Evolutionary conservation across 2,329 filamentous ascomycete species (phyloP), one percentile per base, ranked within the genome.

Genomic region (Macrophomina pseudophaseolina): DNA sequence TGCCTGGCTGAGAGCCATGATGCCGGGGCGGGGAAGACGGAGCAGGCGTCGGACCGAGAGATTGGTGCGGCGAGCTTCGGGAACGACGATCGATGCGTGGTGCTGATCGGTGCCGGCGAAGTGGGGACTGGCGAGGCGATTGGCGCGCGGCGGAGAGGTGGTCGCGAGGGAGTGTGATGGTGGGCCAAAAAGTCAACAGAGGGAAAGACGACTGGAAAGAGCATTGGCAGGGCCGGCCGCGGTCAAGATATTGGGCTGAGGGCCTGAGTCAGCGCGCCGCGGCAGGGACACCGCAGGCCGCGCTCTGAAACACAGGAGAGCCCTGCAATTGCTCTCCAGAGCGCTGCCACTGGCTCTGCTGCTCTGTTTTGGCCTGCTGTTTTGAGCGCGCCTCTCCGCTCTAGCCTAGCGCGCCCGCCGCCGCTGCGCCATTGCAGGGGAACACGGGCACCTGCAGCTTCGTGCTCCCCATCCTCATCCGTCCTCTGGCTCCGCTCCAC

Each of bases 1-100:
- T 52, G 72, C 74, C 69, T 74, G 74, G 67, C 68, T 70, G 68
- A 78, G 74, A 68, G 79, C 74, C 74, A 80, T 83, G 72, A 70
- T 74, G 71, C 33, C 16, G 65, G 23, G 42, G 58, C 58, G 58
- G 58, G 54, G 58, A 60, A 32, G 9, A 33, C 32, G 52, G 52
- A 38, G 52, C 52, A 52, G 40, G 54, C 35, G 63, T 12, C n/a
- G 53, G 60, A 44, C 48, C 60, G 48, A 28, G 60, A 53, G 48
- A 33, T 12, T 33, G 35, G 42, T 32, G 48, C 56, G 33, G 40
- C 6, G 40, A 33, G 40, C 56, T n/a, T 33, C 6, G 30, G 58
- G 23, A 44, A 16, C 23, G 60, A 30, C 48, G 63, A 65, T 54
- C 49, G 63, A 53, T 62, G 64, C 38, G 49, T 18, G 38, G n/a